A percentile compares a stretch with the other conserved stretches of the same genome.
These are phyloP conservation scores for Neocucurbitaria cava DNA, from an alignment of 2,329 filamentous ascomycete species.

Conservation along the genomic window DNA sequence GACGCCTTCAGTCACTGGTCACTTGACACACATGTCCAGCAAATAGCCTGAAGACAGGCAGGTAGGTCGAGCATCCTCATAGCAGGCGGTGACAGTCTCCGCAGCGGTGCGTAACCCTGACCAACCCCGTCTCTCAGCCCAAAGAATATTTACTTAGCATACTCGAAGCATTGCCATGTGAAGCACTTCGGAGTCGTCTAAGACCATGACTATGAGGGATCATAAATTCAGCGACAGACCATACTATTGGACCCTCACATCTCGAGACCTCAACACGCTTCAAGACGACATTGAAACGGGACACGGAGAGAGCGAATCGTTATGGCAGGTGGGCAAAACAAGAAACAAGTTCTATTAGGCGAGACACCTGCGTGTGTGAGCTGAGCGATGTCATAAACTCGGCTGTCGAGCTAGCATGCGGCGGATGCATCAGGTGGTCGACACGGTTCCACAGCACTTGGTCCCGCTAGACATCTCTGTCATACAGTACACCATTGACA, in stretches of 20 bases:
- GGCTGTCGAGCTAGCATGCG: slow-evolving; percentile 1
- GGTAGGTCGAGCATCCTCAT: not conserved
- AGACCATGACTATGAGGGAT: not conserved
- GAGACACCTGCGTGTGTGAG: not conserved
- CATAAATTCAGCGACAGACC: not conserved
- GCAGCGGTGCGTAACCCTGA: not conserved
- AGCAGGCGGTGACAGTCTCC: not conserved
- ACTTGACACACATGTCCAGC: not conserved
- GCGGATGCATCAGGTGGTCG: slow-evolving; percentile 1
- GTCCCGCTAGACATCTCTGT: slow-evolving; percentile 28
- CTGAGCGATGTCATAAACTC: slow-evolving; percentile 1
- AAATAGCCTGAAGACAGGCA: slow-evolving; percentile 1
- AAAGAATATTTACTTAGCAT: not conserved
- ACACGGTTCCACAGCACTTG: slow-evolving; percentile 18
- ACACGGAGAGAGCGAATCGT: not conserved
- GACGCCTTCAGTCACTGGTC: not conserved
- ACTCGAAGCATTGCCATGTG: not conserved
- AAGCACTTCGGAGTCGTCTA: not conserved
- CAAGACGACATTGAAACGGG: not conserved
- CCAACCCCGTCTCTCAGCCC: not conserved
- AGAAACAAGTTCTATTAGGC: not conserved
- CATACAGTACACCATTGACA: slow-evolving; percentile 40
- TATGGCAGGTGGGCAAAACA: not conserved
- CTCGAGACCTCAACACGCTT: not conserved
- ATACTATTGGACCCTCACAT: not conserved